Conservation (phyloP, 345 rosid species). For the Eucalyptus melliodora region DNA sequence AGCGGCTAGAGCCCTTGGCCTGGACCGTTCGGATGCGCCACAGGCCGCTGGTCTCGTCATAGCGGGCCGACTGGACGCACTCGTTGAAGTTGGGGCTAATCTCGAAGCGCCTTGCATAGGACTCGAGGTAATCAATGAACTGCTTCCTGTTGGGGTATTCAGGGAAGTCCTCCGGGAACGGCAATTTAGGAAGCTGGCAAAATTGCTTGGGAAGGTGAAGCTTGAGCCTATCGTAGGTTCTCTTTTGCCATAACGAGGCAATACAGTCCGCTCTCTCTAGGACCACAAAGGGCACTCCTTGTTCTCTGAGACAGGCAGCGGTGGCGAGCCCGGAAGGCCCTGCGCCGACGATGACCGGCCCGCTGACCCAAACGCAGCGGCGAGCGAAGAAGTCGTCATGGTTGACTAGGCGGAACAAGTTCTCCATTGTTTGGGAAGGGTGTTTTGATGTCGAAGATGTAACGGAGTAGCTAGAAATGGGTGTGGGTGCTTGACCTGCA, state of each 20-base stretch:
- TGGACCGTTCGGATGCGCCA: constrained; percentile 29
- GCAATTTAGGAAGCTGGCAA: constrained; percentile 34
- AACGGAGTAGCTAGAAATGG: not conserved
- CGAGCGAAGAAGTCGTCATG: not conserved
- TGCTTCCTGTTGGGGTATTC: constrained; percentile 23
- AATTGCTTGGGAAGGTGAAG: constrained; percentile 42
- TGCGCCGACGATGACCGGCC: constrained; percentile 27
- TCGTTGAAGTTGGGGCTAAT: constrained; percentile 25
- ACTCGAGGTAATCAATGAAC: constrained; percentile 31
- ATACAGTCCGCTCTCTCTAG: constrained; percentile 33
- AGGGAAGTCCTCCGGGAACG: constrained; percentile 30
- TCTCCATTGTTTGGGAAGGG: not conserved
- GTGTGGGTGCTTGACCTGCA: not conserved
- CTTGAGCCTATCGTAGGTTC: constrained; percentile 35
- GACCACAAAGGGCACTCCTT: constrained; percentile 32
- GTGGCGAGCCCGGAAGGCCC: constrained; percentile 34
- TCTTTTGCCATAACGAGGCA: constrained; percentile 35
- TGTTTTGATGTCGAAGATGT: not conserved
- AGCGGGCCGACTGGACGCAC: constrained; percentile 24
- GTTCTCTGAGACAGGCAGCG: constrained; percentile 30
- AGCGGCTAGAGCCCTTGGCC: not conserved
- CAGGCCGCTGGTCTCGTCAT: constrained; percentile 13
- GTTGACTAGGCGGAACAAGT: not conserved
- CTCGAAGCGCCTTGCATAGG: constrained; percentile 22
- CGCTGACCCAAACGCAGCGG: constrained; percentile 24